Evolutionary conservation across 768 basidiomycete genomes (phyloP).

Genomic region (Boletus sp.): DNA sequence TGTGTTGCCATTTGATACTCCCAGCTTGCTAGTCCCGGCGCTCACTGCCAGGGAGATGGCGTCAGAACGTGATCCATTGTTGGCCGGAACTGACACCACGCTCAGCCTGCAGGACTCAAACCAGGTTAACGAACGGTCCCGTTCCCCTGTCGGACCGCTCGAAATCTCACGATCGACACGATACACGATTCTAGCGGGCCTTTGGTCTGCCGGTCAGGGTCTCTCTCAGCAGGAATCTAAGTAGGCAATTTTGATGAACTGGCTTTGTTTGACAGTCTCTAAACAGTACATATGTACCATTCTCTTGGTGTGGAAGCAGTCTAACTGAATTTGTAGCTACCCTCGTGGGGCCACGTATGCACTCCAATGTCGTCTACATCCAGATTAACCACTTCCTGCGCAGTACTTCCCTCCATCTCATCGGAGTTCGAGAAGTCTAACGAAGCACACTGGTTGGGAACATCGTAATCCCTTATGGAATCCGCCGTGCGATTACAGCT

Average conservation of each 20-base stretch:
- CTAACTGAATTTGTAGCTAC: constrained; percentile 45
- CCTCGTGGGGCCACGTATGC: constrained; percentile 72
- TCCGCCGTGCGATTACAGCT: background rate
- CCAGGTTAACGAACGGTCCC: background rate
- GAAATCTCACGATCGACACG: constrained; percentile 60
- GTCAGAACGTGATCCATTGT: constrained; percentile 34
- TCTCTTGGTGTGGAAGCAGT: background rate
- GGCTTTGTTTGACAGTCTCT: constrained; percentile 38
- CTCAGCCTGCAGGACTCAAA: background rate
- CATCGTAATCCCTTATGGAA: constrained; percentile 47
- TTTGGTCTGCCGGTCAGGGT: constrained; percentile 65
- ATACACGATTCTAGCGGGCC: constrained; percentile 64
- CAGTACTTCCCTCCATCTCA: constrained; percentile 75
- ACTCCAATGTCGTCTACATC: background rate
- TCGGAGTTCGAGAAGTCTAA: constrained; percentile 76
- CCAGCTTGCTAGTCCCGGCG: background rate
- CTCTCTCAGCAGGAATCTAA: background rate
- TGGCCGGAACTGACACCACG: constrained; percentile 6
- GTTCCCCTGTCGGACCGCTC: constrained; percentile 44
- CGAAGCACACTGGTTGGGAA: constrained; percentile 81
- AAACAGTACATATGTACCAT: constrained; percentile 47
- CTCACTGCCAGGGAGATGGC: constrained; percentile 19
- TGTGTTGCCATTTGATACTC: background rate
- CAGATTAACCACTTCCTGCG: background rate
- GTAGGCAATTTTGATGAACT: constrained; percentile 2